Base-by-base conservation (phyloP, 2,329 filamentous ascomycete genomes). In the Diaporthe caulivora region DNA sequence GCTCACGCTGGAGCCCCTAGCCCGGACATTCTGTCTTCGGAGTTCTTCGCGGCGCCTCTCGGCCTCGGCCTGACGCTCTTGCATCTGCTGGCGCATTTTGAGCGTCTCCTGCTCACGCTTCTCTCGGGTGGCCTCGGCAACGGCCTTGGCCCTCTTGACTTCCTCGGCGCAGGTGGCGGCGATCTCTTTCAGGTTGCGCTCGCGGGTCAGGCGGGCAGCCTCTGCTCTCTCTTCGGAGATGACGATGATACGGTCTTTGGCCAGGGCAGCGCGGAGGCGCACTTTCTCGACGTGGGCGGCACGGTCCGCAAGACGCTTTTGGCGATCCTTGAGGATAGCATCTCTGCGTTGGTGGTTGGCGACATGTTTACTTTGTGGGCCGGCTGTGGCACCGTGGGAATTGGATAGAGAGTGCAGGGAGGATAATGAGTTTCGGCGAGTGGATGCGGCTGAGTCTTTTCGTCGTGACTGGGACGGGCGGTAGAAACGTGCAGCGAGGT, bases 251-350 rank as follows among this genome's bases (percentile, higher is more conserved):
- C 91, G 87, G 3, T 93, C 91, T 82, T 95, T 95, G 74, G 91
- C 93, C 72, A 93, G 82, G 13, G 93, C 93, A 55, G 94, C 94
- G 47, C 93, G 89, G 75, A 95, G 83, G 68, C 94, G 92, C 21
- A 97, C 94, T 81, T 95, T 94, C 82, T 97, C 94, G 29, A 93
- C 94, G 82, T 97, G 94, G 10, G 93, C 93, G 37, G 94, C 94
- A 72, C 94, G 88, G 81, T 95, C 94, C 71, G 94, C 94, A 24
- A 97, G 87, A 26, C 94, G 90, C 18, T 94, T 93, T 80, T 94
- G 95, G 75, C 94, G 92, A 77, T 93, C 92, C 81, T 95, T 94
- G 75, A 96, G 89, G 73, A 96, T 95, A 21, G 93, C 94, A 64
- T 93, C 92, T 70, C 94, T 91, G 55, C 94, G 93, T 72, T 95